phyloP scores from a whole-genome alignment of 495 filamentous ascomycete species.

The Delitschia confertaspora region DNA sequence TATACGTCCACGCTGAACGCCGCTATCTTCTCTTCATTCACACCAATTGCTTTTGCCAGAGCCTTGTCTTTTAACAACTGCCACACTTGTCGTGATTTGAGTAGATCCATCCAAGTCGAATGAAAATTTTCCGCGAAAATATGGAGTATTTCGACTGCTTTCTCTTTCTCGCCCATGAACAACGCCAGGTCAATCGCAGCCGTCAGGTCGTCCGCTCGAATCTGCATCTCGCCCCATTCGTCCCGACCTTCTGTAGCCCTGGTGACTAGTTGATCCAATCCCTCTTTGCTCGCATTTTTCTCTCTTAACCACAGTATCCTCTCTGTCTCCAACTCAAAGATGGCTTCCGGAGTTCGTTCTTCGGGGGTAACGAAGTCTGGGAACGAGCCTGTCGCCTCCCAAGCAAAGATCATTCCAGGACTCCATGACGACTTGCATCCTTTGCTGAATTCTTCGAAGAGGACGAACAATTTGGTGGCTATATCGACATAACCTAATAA shows the following conservation, averaged over 20 bases:
- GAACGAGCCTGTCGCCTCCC: conserved; percentile 22
- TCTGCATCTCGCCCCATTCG: conserved; percentile 10
- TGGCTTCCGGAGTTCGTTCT: conserved; percentile 11
- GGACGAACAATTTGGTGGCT: conserved; percentile 18
- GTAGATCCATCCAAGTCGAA: conserved; percentile 14
- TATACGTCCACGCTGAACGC: conserved; percentile 17
- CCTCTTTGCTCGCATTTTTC: conserved; percentile 12
- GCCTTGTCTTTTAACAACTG: conserved; percentile 12
- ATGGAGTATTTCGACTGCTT: conserved; percentile 20
- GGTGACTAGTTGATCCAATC: conserved; percentile 15
- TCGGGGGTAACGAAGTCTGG: conserved; percentile 15
- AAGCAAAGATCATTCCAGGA: conserved; percentile 25
- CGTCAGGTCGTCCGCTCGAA: conserved; percentile 18
- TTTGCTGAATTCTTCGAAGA: conserved; percentile 10
- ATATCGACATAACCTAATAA: conserved; percentile 19
- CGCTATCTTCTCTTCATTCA: conserved; percentile 17
- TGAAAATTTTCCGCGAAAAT: conserved; percentile 23
- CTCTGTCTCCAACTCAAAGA: conserved; percentile 21
- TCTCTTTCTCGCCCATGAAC: conserved; percentile 12
- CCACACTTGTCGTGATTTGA: conserved; percentile 21
- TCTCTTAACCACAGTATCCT: conserved; percentile 24
- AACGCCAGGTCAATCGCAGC: conserved; percentile 23
- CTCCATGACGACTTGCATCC: conserved; percentile 22
- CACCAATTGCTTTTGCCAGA: conserved; percentile 10
- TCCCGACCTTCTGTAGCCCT: conserved; percentile 8